Evolutionary conservation across 2,329 filamentous ascomycete genomes (phyloP).

Genomic region (Falciphora oryzae): DNA sequence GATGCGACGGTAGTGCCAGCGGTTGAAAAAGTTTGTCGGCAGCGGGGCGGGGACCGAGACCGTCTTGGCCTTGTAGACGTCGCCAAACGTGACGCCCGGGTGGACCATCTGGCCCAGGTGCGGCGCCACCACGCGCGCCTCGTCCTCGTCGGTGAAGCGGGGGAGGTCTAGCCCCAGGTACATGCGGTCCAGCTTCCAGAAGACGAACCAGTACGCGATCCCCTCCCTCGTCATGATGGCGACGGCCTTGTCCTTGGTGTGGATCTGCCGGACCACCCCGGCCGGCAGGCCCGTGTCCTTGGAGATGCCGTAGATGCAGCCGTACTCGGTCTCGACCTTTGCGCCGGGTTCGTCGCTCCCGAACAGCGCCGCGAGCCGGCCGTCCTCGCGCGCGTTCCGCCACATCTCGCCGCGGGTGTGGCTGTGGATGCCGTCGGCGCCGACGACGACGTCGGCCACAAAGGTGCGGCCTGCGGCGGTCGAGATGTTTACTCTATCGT

Average conservation of each 20-base stretch:
- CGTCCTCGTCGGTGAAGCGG: constrained; percentile 14
- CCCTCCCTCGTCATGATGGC: constrained; percentile 11
- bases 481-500: constrained; percentile 23
- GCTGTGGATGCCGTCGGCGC: constrained; percentile 20
- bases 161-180: constrained; percentile 15
- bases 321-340: constrained; percentile 10
- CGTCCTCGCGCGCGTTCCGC: constrained; percentile 9
- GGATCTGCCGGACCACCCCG: too few relatives aligned
- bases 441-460: constrained; percentile 5
- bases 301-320: constrained; percentile 18
- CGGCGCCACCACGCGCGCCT: too few relatives aligned
- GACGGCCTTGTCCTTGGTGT: background rate
- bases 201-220: constrained; percentile 19
- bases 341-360: constrained; percentile 1
- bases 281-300: constrained; percentile 6
- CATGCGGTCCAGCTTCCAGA: constrained; percentile 10
- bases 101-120: constrained; percentile 11
- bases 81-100: constrained; percentile 13
- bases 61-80: constrained; percentile 11
- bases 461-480: constrained; percentile 25
- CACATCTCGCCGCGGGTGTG: constrained; percentile 12
- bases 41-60: constrained; percentile 26
- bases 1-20: constrained; percentile 27
- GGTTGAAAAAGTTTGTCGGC: constrained; percentile 26
- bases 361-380: background rate